Base-by-base conservation (phyloP, 2,329 filamentous ascomycete species). In the Helminthosporium solani region DNA sequence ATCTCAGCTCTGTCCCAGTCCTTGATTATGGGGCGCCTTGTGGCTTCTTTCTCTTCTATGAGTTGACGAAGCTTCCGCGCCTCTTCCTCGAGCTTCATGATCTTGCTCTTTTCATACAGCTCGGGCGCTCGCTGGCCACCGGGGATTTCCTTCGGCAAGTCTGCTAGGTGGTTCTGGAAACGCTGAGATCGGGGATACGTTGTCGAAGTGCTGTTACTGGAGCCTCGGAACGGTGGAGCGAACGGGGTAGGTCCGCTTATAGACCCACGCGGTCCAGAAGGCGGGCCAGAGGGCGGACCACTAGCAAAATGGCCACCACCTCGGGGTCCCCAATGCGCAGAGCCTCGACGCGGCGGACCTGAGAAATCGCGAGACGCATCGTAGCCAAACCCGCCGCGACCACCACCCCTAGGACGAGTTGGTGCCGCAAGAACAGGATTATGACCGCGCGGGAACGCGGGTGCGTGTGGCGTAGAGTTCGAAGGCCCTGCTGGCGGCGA, bases 171-270 rank as follows among this genome's bases (percentile, higher is more conserved):
- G 36, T 67, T 59, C 14, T 60, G 66, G 67, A 76, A 77, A 33
- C 74, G 73, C 58, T 75, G 73, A 2, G 72, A 71, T 20, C 75
- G 73, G 8, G 74, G 73, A 42, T 75, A 76, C 1, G 74, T 75
- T 1, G 71, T 73, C 9, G 70, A 67, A 2, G 73, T 71, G 42
- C 65, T 70, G 48, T 71, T 75, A 54, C 60, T 69, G 5, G 67
- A 70, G 20, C 71, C 73, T 30, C 74, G 69, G 56, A 72, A 73
- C 11, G 68, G 61, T 14, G 67, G 65, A 18, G 66, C 57, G 43
- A 65, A 66, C 7, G 62, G 51, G 12, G 61, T 52, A 5, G 60
- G 50, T n/a, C 63, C 64, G 27, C 53, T 31, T 7, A 6, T n/a
- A 28, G 63, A 47, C 20, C 64, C 63, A 23, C 67, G 56, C 44